Conservation (phyloP, 257 asterid genomes). For the Fraxinus americana region DNA sequence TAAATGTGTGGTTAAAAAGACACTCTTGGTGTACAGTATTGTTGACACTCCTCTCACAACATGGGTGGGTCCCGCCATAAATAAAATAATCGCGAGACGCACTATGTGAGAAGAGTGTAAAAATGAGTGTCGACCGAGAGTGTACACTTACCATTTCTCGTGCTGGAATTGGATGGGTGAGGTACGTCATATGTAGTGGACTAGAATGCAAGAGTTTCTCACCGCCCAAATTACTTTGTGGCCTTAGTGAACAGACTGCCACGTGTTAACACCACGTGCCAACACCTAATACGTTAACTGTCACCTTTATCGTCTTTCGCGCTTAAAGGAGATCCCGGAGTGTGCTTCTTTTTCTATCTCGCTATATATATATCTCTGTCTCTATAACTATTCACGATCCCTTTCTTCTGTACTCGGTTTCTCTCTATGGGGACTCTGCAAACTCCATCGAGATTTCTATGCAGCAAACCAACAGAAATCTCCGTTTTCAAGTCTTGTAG, state of each 20-base stretch:
- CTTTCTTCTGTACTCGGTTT: constrained; percentile 31
- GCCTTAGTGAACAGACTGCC: background rate
- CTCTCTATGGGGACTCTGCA: constrained; percentile 54
- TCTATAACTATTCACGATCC: constrained; percentile 24
- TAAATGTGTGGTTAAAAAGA: no score
- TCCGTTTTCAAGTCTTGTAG: constrained; percentile 16
- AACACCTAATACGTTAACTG: background rate
- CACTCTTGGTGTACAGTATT: no score
- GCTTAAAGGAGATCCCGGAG: background rate
- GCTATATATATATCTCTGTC: background rate
- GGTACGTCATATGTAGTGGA: background rate
- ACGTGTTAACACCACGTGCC: background rate
- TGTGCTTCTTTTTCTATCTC: background rate
- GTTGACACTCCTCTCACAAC: no score
- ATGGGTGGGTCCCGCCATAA: no score
- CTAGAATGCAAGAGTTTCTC: background rate
- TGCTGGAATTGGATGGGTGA: no score
- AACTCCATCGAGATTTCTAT: constrained; percentile 36
- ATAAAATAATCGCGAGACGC: no score
- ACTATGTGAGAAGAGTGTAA: no score
- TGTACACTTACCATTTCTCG: no score
- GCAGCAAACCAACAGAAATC: constrained; percentile 19
- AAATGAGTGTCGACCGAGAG: no score
- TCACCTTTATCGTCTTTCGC: background rate
- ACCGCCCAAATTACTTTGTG: background rate